Evolutionary conservation across 1,139 yeast species (phyloP).

Genomic region (Lodderomyces margitis): DNA sequence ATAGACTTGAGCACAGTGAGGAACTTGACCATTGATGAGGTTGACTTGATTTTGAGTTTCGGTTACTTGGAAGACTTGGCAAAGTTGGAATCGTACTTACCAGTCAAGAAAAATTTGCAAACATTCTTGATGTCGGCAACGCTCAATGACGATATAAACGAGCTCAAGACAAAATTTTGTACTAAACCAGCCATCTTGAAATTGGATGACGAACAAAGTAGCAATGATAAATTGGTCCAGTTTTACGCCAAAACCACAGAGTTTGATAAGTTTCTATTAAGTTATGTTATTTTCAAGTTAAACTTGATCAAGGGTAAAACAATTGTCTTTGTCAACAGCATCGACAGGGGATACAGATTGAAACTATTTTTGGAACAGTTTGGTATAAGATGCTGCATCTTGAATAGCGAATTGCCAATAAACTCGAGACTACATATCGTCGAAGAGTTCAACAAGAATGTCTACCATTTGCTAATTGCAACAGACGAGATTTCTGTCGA

Average conservation of each 20-base stretch:
- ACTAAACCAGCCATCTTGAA: constrained; percentile 82
- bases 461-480: constrained; percentile 84
- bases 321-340: constrained; percentile 84
- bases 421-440: constrained; percentile 94
- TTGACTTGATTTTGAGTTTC: constrained; percentile 84
- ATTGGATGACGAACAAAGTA: constrained; percentile 62
- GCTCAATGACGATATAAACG: constrained; percentile 79
- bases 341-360: constrained; percentile 92
- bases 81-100: constrained; percentile 60
- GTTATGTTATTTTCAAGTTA: constrained; percentile 89
- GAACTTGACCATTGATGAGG: constrained; percentile 90
- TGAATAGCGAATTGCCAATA: constrained; percentile 89
- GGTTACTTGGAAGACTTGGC: constrained; percentile 87
- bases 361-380: constrained; percentile 91
- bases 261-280: constrained; percentile 84
- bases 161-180: constrained; percentile 74
- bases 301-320: constrained; percentile 89
- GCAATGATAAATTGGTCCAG: constrained; percentile 67
- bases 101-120: constrained; percentile 74
- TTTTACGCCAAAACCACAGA: constrained; percentile 85
- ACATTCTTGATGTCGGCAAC: constrained; percentile 97
- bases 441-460: constrained; percentile 90
- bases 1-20: constrained; percentile 54
- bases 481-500: constrained; percentile 65
- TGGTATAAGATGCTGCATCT: constrained; percentile 83